Percentiles rank a stretch among this genome's conserved stretches.
Evolutionary conservation across 2,329 filamentous ascomycete species (phyloP).

Genomic region (Penicillium occitanis): DNA sequence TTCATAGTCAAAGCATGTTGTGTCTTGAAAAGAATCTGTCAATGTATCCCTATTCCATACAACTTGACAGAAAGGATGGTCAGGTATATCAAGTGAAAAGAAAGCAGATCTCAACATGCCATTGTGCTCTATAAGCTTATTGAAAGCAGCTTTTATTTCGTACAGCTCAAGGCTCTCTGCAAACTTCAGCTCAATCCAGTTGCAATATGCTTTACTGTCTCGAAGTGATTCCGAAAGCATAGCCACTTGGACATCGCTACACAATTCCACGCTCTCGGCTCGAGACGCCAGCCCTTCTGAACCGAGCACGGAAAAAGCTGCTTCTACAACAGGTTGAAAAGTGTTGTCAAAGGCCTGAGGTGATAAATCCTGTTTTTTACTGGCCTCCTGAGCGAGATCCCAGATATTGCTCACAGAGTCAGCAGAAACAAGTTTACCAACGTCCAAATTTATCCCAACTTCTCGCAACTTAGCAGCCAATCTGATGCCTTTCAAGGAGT

Average conservation of each 20-base stretch:
- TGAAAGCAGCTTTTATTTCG: slow-evolving; percentile 53
- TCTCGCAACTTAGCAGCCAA: slow-evolving; percentile 65
- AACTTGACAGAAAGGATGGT: slow-evolving; percentile 60
- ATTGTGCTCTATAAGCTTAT: slow-evolving; percentile 55
- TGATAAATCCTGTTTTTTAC: not conserved
- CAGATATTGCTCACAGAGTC: slow-evolving; percentile 48
- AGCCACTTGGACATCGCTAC: slow-evolving; percentile 71
- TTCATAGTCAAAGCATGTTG: slow-evolving; percentile 42
- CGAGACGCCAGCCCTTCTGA: slow-evolving; percentile 26
- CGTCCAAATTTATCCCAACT: slow-evolving; percentile 56
- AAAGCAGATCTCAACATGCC: slow-evolving; percentile 75
- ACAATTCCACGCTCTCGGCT: slow-evolving; percentile 53
- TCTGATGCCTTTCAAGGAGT: slow-evolving; percentile 64
- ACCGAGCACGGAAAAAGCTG: slow-evolving; percentile 47
- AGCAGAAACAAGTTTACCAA: slow-evolving; percentile 62
- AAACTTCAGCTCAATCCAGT: slow-evolving; percentile 69
- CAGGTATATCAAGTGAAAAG: slow-evolving; percentile 45
- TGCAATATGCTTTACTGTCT: slow-evolving; percentile 67
- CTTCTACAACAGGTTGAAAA: slow-evolving; percentile 25
- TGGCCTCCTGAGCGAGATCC: slow-evolving; percentile 29
- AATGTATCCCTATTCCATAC: slow-evolving; percentile 57
- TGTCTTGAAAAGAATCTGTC: slow-evolving; percentile 47
- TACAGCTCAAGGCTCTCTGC: slow-evolving; percentile 35
- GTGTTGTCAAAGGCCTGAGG: slow-evolving; percentile 23
- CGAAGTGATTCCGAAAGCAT: slow-evolving; percentile 75